Evolutionary conservation across 2,329 filamentous ascomycete species (phyloP), one percentile per base, ranked within the genome.

Genomic region (Paraphoma chrysanthemicola): DNA sequence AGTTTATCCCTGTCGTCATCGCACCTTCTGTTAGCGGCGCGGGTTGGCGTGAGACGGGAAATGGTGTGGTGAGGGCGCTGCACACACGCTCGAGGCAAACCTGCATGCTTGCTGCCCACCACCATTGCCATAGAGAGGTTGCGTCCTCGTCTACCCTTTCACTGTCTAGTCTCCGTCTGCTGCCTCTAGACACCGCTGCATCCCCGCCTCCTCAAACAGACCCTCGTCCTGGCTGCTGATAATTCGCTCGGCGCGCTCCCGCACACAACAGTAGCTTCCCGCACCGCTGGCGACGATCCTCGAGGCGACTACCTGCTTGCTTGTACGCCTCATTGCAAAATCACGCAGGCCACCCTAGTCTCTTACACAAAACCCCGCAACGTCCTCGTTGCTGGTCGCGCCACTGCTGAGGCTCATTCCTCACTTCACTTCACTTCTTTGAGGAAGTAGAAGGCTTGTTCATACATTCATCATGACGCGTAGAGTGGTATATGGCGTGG

Each of bases 401-500:
- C 54, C 60, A 53, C 57, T 41, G 28, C 29, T n/a, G 38, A 30
- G 43, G 28, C 51, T 43, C 23, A 9, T 23, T 18, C 17, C 45
- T 46, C 12, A 14, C 5, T 23, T 14, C 23, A 17, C 16, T 12
- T 43, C 17, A 23, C n/a, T 46, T 46, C 33, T 29, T 29, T 43
- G 17, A 29, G n/a, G 30, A 38, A 50, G 36, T 9, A 10, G 33
- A 36, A 14, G 33, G 23, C 39, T 8, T 12, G 2, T 41, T 18
- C 48, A 6, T 48, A 18, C 18, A 17, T 33, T 29, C 64, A 66
- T 30, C 68, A 83, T 83, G 81, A 81, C 81, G 59, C 76, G 81
- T 36, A 76, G 77, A 57, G 73, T 80, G 16, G 79, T 83, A 29
- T 83, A 83, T 63, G 79, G 78, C 66, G 73, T 80, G 60, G 80